Percentiles rank a stretch among this genome's conserved stretches.
These are phyloP conservation scores for Diospyros lotus DNA, from an alignment of 148 eudicot species.

Conservation along the genomic window DNA sequence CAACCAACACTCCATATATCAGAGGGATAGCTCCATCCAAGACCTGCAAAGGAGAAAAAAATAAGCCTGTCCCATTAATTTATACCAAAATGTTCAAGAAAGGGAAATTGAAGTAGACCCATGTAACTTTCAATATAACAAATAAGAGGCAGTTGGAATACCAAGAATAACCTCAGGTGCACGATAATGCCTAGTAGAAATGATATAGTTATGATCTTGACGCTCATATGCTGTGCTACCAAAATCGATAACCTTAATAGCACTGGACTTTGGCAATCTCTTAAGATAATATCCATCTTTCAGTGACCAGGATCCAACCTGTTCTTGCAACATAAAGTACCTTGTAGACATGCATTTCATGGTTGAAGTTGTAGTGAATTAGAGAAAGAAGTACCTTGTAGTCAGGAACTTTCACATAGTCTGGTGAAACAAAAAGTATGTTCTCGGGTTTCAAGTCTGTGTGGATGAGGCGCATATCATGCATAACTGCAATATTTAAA, in stretches of 20 bases:
- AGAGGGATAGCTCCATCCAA: constrained; percentile 67
- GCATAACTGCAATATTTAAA: constrained; percentile 67
- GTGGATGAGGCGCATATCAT: constrained; percentile 85
- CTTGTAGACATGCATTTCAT: not conserved
- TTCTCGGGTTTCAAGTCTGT: constrained; percentile 97
- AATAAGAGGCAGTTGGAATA: constrained; percentile 7
- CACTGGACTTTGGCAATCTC: constrained; percentile 61
- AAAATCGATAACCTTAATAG: constrained; percentile 64
- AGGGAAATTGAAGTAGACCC: not conserved
- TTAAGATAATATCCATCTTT: constrained; percentile 41
- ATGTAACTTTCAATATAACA: not conserved
- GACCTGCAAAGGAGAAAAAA: constrained; percentile 25
- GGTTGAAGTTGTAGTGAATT: not conserved
- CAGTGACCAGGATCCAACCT: constrained; percentile 29
- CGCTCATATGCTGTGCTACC: constrained; percentile 63
- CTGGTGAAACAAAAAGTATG: constrained; percentile 78
- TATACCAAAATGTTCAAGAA: too few species aligned
- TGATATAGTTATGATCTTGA: constrained; percentile 46
- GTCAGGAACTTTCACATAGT: constrained; percentile 71
- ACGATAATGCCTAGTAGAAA: constrained; percentile 67
- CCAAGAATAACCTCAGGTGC: constrained; percentile 75
- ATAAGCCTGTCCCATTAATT: not conserved
- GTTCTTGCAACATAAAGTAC: constrained; percentile 18
- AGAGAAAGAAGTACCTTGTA: constrained; percentile 46
- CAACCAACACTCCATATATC: constrained; percentile 72